Percentiles rank a stretch among this genome's conserved stretches.
Evolutionary conservation across 495 filamentous ascomycete genomes (phyloP).

Genomic region (Tuber melanosporum): DNA sequence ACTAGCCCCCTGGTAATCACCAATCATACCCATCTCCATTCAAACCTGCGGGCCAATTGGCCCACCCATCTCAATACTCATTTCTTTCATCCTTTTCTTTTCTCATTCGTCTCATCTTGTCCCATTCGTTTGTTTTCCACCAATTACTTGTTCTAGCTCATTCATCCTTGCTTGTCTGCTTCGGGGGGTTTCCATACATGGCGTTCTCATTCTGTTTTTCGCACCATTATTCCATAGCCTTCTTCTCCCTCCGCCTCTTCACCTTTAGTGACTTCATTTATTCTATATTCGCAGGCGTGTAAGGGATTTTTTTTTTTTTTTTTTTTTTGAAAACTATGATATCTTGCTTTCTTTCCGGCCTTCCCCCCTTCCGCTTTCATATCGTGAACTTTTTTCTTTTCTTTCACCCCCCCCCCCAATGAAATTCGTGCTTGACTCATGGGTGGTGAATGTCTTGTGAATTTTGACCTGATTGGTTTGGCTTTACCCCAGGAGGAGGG

Average conservation of each 20-base stretch:
- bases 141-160: background rate
- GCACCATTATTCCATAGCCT: background rate
- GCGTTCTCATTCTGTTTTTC: background rate
- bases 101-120: background rate
- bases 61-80: background rate
- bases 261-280: background rate
- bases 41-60: background rate
- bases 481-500: background rate
- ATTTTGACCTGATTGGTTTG: background rate
- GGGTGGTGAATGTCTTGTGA: background rate
- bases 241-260: background rate
- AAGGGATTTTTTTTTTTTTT: background rate
- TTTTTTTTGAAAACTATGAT: background rate
- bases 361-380: background rate
- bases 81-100: background rate
- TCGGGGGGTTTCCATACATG: slow-evolving; percentile 2
- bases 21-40: background rate
- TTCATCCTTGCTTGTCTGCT: background rate
- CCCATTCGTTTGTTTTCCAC: background rate
- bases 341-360: background rate
- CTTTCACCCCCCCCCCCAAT: background rate
- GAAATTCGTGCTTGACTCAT: background rate
- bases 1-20: background rate
- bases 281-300: background rate
- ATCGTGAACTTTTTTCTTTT: background rate